A percentile compares a stretch with the other conserved stretches of the same genome.
Evolutionary conservation across 2,329 filamentous ascomycete species (phyloP).

Genomic region (Stagonosporopsis rhizophila): DNA sequence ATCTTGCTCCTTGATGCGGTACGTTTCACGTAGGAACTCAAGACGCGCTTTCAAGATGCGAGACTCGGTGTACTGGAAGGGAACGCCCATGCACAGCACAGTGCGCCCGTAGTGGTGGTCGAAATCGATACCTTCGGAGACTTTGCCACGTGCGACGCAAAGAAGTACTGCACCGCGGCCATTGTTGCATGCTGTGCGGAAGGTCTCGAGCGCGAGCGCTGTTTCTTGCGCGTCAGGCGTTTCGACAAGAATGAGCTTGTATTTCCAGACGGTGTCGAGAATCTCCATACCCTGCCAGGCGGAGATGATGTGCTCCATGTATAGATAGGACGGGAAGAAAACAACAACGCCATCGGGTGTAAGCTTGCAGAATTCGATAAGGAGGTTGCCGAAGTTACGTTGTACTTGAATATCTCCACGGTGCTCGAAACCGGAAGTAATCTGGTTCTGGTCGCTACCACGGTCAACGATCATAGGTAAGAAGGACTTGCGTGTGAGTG

Average conservation of each 20-base stretch:
- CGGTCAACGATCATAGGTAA: constrained; percentile 96
- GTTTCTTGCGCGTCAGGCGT: constrained; percentile 98
- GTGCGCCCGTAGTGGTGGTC: constrained; percentile 98
- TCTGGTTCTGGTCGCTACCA: constrained; percentile 89
- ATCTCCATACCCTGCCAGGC: constrained; percentile 99
- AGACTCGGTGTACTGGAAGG: constrained; percentile 98
- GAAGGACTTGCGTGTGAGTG: constrained; percentile 91
- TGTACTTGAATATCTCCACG: constrained; percentile 97
- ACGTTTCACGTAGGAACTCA: constrained; percentile 96
- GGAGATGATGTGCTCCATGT: constrained; percentile 98
- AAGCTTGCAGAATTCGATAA: constrained; percentile 94
- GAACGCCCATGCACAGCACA: constrained; percentile 94
- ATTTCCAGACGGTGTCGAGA: constrained; percentile 97
- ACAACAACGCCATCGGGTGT: constrained; percentile 98
- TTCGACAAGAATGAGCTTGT: constrained; percentile 97
- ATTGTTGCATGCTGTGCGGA: constrained; percentile 96
- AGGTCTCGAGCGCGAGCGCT: constrained; percentile 92
- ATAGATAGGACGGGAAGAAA: constrained; percentile 97
- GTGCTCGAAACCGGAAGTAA: constrained; percentile 93
- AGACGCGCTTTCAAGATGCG: constrained; percentile 94
- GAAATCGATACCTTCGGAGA: constrained; percentile 98
- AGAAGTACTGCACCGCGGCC: constrained; percentile 91
- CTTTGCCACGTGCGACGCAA: constrained; percentile 95
- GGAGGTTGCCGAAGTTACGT: constrained; percentile 89
- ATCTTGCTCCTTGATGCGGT: constrained; percentile 95